A percentile compares a stretch with the other conserved stretches of the same genome.
These are phyloP conservation scores for Nannochloropsis granulata DNA, from an alignment of 108 stramenopile genomes.

Conservation along the genomic window DNA sequence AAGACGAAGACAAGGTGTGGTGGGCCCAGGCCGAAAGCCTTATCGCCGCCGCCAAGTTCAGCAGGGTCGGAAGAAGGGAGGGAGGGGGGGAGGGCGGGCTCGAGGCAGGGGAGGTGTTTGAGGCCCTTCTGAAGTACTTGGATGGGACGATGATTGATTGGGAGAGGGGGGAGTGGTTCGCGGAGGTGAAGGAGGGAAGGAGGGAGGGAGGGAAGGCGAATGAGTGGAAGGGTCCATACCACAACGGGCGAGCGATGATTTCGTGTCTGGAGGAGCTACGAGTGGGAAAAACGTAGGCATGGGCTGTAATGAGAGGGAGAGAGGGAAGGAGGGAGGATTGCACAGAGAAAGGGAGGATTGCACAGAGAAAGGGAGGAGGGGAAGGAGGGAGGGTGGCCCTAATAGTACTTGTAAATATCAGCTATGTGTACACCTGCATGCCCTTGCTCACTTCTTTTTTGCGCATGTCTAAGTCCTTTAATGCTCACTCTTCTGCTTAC, in stretches of 20 bases:
- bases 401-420: no score
- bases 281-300: neutral
- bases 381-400: neutral
- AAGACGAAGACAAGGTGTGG: neutral
- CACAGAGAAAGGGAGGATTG: neutral
- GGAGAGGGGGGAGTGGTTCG: neutral
- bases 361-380: neutral
- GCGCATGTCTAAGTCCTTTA: no score
- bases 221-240: neutral
- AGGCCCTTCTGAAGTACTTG: constrained; percentile 2
- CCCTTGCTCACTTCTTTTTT: no score
- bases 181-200: neutral
- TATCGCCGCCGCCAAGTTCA: no score
- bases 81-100: no score
- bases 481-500: no score
- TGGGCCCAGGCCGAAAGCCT: no score
- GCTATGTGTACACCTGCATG: no score
- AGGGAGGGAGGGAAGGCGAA: no score
- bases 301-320: neutral
- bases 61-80: no score
- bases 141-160: constrained; percentile 12
- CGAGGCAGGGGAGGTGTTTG: no score
- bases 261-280: neutral
- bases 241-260: neutral
- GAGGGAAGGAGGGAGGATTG: neutral